Conservation (phyloP, 495 filamentous ascomycete genomes). For the Aspergillus nanangensis region DNA sequence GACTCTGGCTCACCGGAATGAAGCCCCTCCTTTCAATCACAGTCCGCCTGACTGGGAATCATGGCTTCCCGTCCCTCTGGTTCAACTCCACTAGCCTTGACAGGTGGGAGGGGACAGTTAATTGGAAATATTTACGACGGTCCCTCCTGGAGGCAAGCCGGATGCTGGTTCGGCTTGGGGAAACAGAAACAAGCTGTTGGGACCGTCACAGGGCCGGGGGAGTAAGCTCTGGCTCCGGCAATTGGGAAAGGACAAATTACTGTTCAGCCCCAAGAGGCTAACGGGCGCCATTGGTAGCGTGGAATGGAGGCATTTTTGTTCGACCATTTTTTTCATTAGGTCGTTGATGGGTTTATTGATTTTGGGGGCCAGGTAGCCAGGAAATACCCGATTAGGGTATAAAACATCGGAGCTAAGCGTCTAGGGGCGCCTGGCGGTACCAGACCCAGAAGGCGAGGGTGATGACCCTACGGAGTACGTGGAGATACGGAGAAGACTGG, state of each 20-base stretch:
- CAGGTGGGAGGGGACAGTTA: background rate
- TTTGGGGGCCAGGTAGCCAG: constrained; percentile 11
- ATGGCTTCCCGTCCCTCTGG: background rate
- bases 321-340: constrained; percentile 3
- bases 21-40: too few species aligned
- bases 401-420: constrained; percentile 3
- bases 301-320: constrained; percentile 3
- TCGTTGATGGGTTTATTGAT: background rate
- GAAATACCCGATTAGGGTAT: constrained; percentile 14
- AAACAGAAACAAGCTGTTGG: constrained; percentile 2
- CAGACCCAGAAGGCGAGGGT: constrained; percentile 4
- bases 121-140: background rate
- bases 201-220: background rate
- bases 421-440: constrained; percentile 4
- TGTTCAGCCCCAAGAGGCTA: constrained; percentile 9
- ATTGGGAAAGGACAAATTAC: constrained; percentile 1
- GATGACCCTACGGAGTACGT: constrained; percentile 8
- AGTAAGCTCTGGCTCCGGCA: constrained; percentile 5
- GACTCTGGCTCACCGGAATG: too few species aligned
- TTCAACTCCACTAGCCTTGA: background rate
- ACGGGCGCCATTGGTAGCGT: constrained; percentile 1
- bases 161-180: background rate
- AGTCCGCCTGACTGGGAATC: background rate
- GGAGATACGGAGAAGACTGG: constrained; percentile 16
- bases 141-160: too few species aligned